phyloP scores from a whole-genome alignment of 2,329 filamentous ascomycete genomes.

The Sphaerulina populicola region DNA sequence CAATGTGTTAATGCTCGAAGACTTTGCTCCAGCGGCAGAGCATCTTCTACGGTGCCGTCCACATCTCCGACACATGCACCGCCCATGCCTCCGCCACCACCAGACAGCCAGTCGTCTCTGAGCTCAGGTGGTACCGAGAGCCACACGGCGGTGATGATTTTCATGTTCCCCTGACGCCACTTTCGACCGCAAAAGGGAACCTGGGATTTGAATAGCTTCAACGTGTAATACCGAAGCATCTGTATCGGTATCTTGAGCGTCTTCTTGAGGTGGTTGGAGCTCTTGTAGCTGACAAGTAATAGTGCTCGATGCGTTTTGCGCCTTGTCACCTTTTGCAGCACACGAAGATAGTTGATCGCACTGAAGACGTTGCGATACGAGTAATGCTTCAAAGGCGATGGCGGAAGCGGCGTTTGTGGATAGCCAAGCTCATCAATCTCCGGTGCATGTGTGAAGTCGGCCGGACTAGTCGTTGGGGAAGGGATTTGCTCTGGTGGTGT shows the following conservation, averaged over 20 bases:
- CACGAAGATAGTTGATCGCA: slow-evolving; percentile 85
- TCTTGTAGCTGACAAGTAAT: slow-evolving; percentile 91
- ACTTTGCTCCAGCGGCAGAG: slow-evolving; percentile 83
- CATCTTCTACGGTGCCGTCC: slow-evolving; percentile 88
- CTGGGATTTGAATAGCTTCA: slow-evolving; percentile 98
- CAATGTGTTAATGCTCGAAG: slow-evolving; percentile 84
- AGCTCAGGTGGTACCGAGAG: slow-evolving; percentile 87
- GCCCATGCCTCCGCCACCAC: slow-evolving; percentile 47
- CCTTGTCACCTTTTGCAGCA: slow-evolving; percentile 96
- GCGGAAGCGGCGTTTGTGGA: slow-evolving; percentile 61
- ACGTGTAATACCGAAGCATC: slow-evolving; percentile 79
- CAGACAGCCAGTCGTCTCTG: slow-evolving; percentile 88
- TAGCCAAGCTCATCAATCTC: slow-evolving; percentile 83
- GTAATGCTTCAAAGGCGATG: slow-evolving; percentile 75
- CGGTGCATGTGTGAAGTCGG: slow-evolving; percentile 35
- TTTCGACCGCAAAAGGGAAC: slow-evolving; percentile 97
- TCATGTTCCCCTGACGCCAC: slow-evolving; percentile 97
- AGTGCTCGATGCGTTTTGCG: slow-evolving; percentile 91
- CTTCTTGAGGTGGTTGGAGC: slow-evolving; percentile 82
- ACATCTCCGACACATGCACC: slow-evolving; percentile 51
- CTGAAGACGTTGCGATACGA: slow-evolving; percentile 93
- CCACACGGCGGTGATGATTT: slow-evolving; percentile 94
- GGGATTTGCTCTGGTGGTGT: slow-evolving; percentile 32
- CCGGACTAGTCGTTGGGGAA: slow-evolving; percentile 31
- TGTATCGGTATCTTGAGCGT: slow-evolving; percentile 83